Percentiles rank a stretch among this genome's conserved stretches.
phyloP scores from a whole-genome alignment of 306 rosid genomes.

The Sicyos baderoa region DNA sequence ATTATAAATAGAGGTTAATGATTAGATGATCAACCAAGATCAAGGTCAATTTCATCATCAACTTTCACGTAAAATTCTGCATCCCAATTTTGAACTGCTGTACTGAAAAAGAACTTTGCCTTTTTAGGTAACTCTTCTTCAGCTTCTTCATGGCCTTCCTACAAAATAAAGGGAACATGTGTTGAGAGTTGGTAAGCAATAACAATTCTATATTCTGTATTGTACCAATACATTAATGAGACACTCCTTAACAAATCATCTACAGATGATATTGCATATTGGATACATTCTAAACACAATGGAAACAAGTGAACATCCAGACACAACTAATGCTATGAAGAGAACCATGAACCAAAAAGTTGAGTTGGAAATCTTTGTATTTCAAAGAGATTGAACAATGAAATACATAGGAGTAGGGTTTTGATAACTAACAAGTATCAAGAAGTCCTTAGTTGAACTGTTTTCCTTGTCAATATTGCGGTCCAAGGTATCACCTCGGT shows the following conservation, averaged over 20 bases:
- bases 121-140: constrained; percentile 89
- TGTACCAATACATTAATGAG: not conserved
- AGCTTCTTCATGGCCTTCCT: constrained; percentile 99
- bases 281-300: too few relatives aligned
- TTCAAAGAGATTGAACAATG: constrained; percentile 17
- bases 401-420: constrained; percentile 21
- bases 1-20: constrained; percentile 12
- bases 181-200: not conserved
- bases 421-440: constrained; percentile 70
- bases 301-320: constrained; percentile 3
- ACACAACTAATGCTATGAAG: not conserved
- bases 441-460: constrained; percentile 65
- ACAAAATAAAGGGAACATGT: constrained; percentile 25
- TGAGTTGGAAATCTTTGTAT: not conserved
- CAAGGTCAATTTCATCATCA: constrained; percentile 68
- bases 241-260: not conserved
- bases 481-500: constrained; percentile 95
- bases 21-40: constrained; percentile 55
- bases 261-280: not conserved
- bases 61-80: constrained; percentile 95
- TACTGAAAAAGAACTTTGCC: constrained; percentile 76
- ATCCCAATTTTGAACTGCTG: constrained; percentile 94
- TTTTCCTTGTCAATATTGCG: constrained; percentile 78
- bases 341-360: constrained; percentile 12
- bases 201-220: not conserved